A percentile compares a stretch with the other conserved stretches of the same genome.
Conservation (phyloP, 1,139 yeast species). For the Geotrichum klebahnii region DNA sequence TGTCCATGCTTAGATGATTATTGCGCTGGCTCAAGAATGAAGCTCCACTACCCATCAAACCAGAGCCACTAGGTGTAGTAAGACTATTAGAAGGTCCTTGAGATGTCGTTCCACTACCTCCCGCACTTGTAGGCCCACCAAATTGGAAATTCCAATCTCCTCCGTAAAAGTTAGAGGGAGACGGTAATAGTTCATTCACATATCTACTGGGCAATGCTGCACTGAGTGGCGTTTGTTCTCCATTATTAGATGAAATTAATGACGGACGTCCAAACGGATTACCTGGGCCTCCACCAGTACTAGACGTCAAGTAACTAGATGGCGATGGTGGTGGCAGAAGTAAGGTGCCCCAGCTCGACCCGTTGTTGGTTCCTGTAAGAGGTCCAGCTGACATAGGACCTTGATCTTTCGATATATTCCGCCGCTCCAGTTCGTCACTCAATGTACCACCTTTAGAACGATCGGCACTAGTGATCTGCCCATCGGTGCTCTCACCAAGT, state of each 20-base stretch:
- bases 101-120: slow-evolving; percentile 8
- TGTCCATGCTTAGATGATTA: slow-evolving; percentile 27
- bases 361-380: slow-evolving; percentile 8
- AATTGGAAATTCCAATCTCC: slow-evolving; percentile 36
- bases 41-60: not conserved
- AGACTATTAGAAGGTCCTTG: slow-evolving; percentile 10
- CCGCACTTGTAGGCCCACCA: slow-evolving; percentile 19
- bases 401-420: slow-evolving; percentile 22
- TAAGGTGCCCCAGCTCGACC: slow-evolving; percentile 14
- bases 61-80: slow-evolving; percentile 11
- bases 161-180: slow-evolving; percentile 43
- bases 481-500: slow-evolving; percentile 22
- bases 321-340: slow-evolving; percentile 23
- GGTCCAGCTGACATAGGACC: slow-evolving; percentile 22
- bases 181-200: slow-evolving; percentile 42
- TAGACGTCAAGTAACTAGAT: slow-evolving; percentile 13
- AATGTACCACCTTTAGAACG: slow-evolving; percentile 17
- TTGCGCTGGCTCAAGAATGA: slow-evolving; percentile 11
- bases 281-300: slow-evolving; percentile 18
- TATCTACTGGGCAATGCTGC: slow-evolving; percentile 43
- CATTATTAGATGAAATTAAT: slow-evolving; percentile 27
- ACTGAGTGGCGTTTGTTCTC: slow-evolving; percentile 43
- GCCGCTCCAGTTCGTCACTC: slow-evolving; percentile 30
- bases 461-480: slow-evolving; percentile 19
- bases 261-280: slow-evolving; percentile 30